phyloP scores from a whole-genome alignment of 1,284 basidiomycete genomes.

The Irpex rosettiformis region DNA sequence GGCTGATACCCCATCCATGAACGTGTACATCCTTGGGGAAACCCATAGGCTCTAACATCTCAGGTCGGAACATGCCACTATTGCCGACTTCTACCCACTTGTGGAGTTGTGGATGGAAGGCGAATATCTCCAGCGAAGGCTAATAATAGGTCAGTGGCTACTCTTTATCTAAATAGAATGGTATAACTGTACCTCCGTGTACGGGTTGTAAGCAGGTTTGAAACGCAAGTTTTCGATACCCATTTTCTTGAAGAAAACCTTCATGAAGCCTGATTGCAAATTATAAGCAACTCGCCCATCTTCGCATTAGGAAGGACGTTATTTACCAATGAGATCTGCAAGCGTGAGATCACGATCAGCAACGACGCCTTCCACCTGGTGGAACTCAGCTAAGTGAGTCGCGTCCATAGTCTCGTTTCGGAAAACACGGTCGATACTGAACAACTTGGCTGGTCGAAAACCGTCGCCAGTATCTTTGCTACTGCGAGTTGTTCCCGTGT shows the following conservation, averaged over 20 bases:
- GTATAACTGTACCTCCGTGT: constrained; percentile 73
- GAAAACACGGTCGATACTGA: constrained; percentile 99
- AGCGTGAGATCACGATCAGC: constrained; percentile 93
- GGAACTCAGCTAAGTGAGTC: constrained; percentile 99
- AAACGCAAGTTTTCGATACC: constrained; percentile 91
- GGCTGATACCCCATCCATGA: constrained; percentile 93
- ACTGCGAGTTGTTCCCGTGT: constrained; percentile 20
- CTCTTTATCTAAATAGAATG: constrained; percentile 1
- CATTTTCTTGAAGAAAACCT: constrained; percentile 98
- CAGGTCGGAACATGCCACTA: constrained; percentile 99
- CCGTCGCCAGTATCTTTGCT: constrained; percentile 44
- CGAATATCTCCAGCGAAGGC: constrained; percentile 99
- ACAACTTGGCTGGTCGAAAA: constrained; percentile 95
- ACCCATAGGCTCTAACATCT: constrained; percentile 99
- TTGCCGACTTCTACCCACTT: constrained; percentile 97
- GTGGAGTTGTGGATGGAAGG: constrained; percentile 91
- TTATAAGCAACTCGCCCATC: not conserved
- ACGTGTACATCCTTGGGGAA: constrained; percentile 97
- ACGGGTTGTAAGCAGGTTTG: constrained; percentile 97
- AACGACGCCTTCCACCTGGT: constrained; percentile 99
- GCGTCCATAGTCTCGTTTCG: constrained; percentile 99
- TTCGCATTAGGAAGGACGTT: not conserved
- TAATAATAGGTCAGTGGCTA: constrained; percentile 31
- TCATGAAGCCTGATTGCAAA: constrained; percentile 80
- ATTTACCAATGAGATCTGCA: constrained; percentile 91